phyloP scores from a whole-genome alignment of 164 flowering plant species.

The Chimonanthus salicifolius region DNA sequence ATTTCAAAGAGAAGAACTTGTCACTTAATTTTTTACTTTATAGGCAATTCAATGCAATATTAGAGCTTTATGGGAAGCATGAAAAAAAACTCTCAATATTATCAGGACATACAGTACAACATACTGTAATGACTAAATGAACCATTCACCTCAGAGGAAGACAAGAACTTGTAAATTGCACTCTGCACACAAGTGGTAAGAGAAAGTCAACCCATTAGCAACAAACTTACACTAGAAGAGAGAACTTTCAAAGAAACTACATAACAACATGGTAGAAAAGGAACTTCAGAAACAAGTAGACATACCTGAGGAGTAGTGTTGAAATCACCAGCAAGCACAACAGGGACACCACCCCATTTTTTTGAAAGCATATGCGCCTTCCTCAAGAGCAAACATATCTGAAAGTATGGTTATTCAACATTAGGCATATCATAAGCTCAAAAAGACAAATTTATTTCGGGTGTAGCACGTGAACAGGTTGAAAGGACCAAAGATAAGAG shows the following conservation, averaged over 20 bases:
- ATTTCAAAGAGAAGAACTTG: neutral
- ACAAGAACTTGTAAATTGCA: constrained; percentile 57
- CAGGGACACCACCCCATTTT: constrained; percentile 68
- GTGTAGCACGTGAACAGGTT: neutral
- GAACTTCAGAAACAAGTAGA: neutral
- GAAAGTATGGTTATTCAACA: neutral
- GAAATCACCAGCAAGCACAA: constrained; percentile 72
- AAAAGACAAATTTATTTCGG: neutral
- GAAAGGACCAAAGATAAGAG: neutral
- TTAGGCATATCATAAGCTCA: neutral
- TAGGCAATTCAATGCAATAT: neutral
- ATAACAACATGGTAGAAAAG: neutral
- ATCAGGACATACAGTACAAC: neutral
- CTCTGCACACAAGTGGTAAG: constrained; percentile 35
- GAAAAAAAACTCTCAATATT: too few species aligned
- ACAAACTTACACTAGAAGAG: too few species aligned
- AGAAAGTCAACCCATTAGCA: neutral
- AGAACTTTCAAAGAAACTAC: too few species aligned
- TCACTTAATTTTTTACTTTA: neutral
- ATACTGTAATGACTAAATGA: neutral
- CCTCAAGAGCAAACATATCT: constrained; percentile 65
- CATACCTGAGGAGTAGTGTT: constrained; percentile 73
- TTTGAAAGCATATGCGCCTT: constrained; percentile 57
- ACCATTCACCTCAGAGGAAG: constrained; percentile 46
- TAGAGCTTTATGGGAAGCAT: too few species aligned